A percentile compares a stretch with the other conserved stretches of the same genome.
Evolutionary conservation across 257 asterid genomes (phyloP).

Genomic region (Petunia secreta): DNA sequence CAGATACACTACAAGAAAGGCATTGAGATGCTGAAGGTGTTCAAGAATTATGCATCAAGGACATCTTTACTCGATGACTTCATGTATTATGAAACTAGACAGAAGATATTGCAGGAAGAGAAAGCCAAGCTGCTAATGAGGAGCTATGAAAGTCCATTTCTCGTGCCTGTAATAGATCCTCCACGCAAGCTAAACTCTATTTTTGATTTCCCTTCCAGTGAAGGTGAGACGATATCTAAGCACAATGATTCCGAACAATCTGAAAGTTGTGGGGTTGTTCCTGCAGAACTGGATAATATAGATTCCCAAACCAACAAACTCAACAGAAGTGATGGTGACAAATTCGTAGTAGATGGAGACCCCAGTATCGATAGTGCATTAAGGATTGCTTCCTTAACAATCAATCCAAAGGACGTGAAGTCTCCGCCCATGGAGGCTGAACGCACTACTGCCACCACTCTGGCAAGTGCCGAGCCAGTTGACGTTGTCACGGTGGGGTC

Average conservation of each 20-base stretch:
- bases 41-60: conserved; percentile 49
- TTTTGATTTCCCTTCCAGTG: conserved; percentile 38
- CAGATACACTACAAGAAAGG: conserved; percentile 74
- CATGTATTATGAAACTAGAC: conserved; percentile 80
- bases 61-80: conserved; percentile 88
- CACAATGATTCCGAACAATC: conserved; percentile 31
- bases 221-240: conserved; percentile 33
- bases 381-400: conserved; percentile 47
- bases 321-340: conserved; percentile 22
- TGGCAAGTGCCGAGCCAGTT: conserved; percentile 33
- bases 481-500: conserved; percentile 71
- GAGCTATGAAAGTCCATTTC: conserved; percentile 55
- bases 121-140: conserved; percentile 57
- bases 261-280: conserved; percentile 24
- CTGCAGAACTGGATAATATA: conserved; percentile 23
- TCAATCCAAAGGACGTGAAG: conserved; percentile 39
- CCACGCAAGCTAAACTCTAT: conserved; percentile 54
- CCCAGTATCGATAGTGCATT: conserved; percentile 34
- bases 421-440: conserved; percentile 30
- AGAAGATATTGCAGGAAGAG: conserved; percentile 72
- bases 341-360: conserved; percentile 35
- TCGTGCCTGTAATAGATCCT: conserved; percentile 57
- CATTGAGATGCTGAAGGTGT: conserved; percentile 74
- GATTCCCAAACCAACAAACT: conserved; percentile 29
- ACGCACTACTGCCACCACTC: conserved; percentile 24